phyloP scores from a whole-genome alignment of 1,139 yeast species.

The Scheffersomyces quercinus region DNA sequence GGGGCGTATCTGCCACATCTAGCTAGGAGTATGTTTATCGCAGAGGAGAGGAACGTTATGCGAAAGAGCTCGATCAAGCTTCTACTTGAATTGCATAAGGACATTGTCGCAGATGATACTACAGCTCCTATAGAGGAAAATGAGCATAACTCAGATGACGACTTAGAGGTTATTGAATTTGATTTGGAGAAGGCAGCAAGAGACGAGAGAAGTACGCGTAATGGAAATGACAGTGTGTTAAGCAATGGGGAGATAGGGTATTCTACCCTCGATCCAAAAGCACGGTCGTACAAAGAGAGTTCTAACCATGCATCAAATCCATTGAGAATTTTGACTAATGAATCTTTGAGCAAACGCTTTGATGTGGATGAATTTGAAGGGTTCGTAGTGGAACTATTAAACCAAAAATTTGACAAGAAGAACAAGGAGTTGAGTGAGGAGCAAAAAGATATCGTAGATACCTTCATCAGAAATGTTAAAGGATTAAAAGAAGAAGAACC shows the following conservation, averaged over 20 bases:
- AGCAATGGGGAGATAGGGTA: no score
- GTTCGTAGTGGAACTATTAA: slow-evolving; percentile 5
- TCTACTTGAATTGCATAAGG: slow-evolving; percentile 27
- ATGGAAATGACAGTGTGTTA: background rate
- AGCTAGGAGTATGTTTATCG: slow-evolving; percentile 19
- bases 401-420: slow-evolving; percentile 8
- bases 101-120: slow-evolving; percentile 9
- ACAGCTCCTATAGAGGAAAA: slow-evolving; percentile 2
- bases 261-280: slow-evolving; percentile 11
- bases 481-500: background rate
- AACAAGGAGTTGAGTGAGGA: slow-evolving; percentile 6
- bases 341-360: slow-evolving; percentile 2
- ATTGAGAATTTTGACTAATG: slow-evolving; percentile 2
- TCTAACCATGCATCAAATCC: no score
- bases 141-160: slow-evolving; percentile 17
- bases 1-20: slow-evolving; percentile 13
- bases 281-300: background rate
- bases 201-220: background rate
- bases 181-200: slow-evolving; percentile 1
- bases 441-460: slow-evolving; percentile 2
- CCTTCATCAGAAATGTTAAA: background rate
- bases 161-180: slow-evolving; percentile 24
- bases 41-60: slow-evolving; percentile 35
- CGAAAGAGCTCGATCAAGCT: slow-evolving; percentile 30
- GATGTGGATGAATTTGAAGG: no score